phyloP scores from a whole-genome alignment of 1,284 basidiomycete species.

The Stereum hirsutum region DNA sequence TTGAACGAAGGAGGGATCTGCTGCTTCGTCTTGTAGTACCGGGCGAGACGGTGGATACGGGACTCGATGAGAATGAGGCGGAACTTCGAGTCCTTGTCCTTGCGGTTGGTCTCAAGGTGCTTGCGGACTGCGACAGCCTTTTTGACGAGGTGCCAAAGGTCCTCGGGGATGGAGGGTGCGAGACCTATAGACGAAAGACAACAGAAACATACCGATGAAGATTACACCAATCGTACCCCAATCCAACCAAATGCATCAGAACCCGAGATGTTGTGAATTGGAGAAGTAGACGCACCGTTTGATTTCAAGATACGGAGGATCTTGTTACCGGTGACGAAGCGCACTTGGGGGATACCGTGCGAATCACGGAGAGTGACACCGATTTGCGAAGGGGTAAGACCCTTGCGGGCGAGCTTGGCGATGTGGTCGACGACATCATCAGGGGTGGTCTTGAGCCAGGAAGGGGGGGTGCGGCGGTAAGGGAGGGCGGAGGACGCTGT shows the following conservation, averaged over 20 bases:
- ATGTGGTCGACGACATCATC: slow-evolving; percentile 97
- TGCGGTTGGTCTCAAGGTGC: slow-evolving; percentile 97
- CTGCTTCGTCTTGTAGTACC: slow-evolving; percentile 98
- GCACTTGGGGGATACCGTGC: slow-evolving; percentile 95
- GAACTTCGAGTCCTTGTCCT: slow-evolving; percentile 99
- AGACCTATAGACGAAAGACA: slow-evolving; percentile 50
- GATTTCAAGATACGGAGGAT: slow-evolving; percentile 98
- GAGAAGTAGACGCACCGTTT: slow-evolving; percentile 54
- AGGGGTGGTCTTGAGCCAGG: slow-evolving; percentile 95
- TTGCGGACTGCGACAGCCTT: slow-evolving; percentile 99
- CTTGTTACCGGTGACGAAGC: slow-evolving; percentile 99
- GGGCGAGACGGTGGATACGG: slow-evolving; percentile 91
- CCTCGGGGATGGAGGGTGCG: slow-evolving; percentile 96
- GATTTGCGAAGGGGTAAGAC: slow-evolving; percentile 96
- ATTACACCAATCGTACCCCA: slow-evolving; percentile 4
- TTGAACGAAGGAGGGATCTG: slow-evolving; percentile 98
- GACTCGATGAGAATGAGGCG: slow-evolving; percentile 98
- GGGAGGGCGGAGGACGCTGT: slow-evolving; percentile 93
- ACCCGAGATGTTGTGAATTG: too few relatives aligned
- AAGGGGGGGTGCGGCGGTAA: slow-evolving; percentile 90
- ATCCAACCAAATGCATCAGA: not conserved
- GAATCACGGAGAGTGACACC: slow-evolving; percentile 98
- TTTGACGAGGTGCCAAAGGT: slow-evolving; percentile 99
- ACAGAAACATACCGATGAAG: not conserved
- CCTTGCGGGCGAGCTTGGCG: slow-evolving; percentile 95